Conservation (phyloP, 352 stramenopile genomes). For the Peronospora farinosa region DNA sequence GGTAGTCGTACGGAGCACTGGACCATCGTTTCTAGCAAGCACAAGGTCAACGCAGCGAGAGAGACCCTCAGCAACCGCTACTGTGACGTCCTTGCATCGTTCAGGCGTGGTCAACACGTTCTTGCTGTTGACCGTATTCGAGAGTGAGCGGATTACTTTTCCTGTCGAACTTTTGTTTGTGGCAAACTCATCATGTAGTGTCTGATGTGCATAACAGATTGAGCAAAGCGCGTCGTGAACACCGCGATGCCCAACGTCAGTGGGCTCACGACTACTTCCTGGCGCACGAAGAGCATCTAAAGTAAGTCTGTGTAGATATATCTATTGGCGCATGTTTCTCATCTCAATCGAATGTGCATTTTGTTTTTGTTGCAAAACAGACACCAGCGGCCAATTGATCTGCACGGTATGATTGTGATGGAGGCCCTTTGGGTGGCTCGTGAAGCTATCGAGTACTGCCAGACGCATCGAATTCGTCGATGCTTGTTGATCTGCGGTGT, state of each 20-base stretch:
- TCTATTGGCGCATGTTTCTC: constrained; percentile 12
- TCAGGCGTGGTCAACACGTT: constrained; percentile 46
- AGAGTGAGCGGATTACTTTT: constrained; percentile 35
- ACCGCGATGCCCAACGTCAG: constrained; percentile 59
- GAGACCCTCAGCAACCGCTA: constrained; percentile 56
- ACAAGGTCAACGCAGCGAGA: constrained; percentile 47
- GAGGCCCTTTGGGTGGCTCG: constrained; percentile 51
- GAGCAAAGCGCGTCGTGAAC: constrained; percentile 37
- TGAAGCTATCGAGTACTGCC: constrained; percentile 56
- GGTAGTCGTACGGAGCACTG: constrained; percentile 18
- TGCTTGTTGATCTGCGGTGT: constrained; percentile 60
- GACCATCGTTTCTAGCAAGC: constrained; percentile 47
- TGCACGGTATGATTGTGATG: constrained; percentile 65
- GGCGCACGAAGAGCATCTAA: constrained; percentile 41
- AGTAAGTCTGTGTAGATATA: constrained; percentile 26
- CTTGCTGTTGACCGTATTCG: constrained; percentile 48
- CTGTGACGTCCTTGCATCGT: constrained; percentile 47
- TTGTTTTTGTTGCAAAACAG: constrained; percentile 23
- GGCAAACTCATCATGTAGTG: background rate
- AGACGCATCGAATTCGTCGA: constrained; percentile 47
- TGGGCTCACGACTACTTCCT: constrained; percentile 58
- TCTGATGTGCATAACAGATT: constrained; percentile 27
- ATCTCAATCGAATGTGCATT: constrained; percentile 7
- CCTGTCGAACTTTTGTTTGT: background rate
- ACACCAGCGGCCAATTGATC: constrained; percentile 44